Conservation (phyloP, 2,329 filamentous ascomycete genomes). For the Talaromyces sp. region DNA sequence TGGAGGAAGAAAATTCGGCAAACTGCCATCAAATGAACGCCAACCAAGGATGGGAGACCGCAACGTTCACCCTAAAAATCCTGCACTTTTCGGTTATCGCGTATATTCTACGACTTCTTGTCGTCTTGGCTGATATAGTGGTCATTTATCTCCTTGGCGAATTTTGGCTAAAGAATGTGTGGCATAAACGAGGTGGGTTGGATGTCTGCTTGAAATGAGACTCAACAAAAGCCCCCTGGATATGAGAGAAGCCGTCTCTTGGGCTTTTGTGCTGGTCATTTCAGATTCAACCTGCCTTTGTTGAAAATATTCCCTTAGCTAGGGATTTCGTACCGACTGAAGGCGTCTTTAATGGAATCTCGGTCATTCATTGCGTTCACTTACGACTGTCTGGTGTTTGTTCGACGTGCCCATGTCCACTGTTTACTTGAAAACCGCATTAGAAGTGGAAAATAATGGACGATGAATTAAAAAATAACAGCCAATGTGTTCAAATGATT, state of each 20-base stretch:
- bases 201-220: background rate
- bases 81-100: rapidly evolving
- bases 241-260: background rate
- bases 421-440: background rate
- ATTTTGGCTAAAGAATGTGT: background rate
- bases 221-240: background rate
- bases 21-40: too few species aligned
- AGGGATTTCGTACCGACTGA: background rate
- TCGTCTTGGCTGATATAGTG: background rate
- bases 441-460: background rate
- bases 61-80: too few species aligned
- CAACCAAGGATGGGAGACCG: too few species aligned
- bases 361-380: background rate
- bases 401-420: background rate
- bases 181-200: too few species aligned
- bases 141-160: rapidly evolving
- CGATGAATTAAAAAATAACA: too few species aligned
- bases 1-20: too few species aligned
- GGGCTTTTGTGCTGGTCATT: background rate
- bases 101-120: rapidly evolving
- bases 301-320: background rate
- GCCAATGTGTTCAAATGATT: background rate
- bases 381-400: background rate
- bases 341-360: background rate
- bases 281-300: background rate